Evolutionary conservation across 1,284 basidiomycete genomes (phyloP).

Genomic region (Binderoboletus segoi): DNA sequence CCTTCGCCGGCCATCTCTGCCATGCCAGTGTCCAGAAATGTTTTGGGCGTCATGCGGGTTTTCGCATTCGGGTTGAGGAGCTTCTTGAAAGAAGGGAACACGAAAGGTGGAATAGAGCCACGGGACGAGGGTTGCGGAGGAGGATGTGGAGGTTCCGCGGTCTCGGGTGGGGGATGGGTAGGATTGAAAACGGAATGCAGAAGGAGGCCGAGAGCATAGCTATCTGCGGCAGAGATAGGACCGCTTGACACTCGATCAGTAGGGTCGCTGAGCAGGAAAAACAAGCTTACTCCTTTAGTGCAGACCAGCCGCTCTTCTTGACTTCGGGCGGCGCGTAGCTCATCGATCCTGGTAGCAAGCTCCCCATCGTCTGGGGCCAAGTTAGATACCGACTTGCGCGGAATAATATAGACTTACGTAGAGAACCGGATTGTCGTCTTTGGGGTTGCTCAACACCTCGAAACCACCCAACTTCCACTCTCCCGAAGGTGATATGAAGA

Average conservation of each 20-base stretch:
- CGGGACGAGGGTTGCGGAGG: conserved; percentile 74
- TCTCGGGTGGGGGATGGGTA: conserved; percentile 67
- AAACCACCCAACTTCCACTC: conserved; percentile 98
- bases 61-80: conserved; percentile 89
- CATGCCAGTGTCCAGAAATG: conserved; percentile 83
- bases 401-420: conserved; percentile 60
- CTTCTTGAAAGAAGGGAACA: conserved; percentile 86
- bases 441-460: conserved; percentile 83
- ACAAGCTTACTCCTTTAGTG: conserved; percentile 73
- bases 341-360: conserved; percentile 62
- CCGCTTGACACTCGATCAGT: conserved; percentile 47
- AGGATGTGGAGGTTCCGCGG: conserved; percentile 68
- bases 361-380: conserved; percentile 65
- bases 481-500: conserved; percentile 90
- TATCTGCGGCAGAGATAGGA: conserved; percentile 75
- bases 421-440: conserved; percentile 74
- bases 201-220: conserved; percentile 85
- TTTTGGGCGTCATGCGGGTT: conserved; percentile 73
- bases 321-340: conserved; percentile 82
- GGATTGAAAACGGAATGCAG: conserved; percentile 89
- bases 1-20: conserved; percentile 55
- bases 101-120: conserved; percentile 73
- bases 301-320: conserved; percentile 86
- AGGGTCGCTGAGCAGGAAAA: background rate
- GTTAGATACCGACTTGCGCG: conserved; percentile 8